Percentiles rank a stretch among this genome's conserved stretches.
phyloP scores from a whole-genome alignment of 169 alveolate genomes.

The Perkinsus marinus region DNA sequence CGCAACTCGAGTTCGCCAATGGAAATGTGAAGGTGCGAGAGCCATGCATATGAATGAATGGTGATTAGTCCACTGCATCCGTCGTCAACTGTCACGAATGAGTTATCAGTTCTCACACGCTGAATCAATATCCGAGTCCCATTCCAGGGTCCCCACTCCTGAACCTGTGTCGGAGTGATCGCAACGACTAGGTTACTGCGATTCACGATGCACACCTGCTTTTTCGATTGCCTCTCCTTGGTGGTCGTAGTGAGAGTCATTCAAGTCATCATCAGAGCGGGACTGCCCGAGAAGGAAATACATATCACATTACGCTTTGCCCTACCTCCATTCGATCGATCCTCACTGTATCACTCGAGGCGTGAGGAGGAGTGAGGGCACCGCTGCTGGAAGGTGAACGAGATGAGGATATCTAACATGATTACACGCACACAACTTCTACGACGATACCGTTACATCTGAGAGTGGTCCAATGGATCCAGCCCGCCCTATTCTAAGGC shows the following conservation, averaged over 20 bases:
- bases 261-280: not conserved
- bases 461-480: not conserved
- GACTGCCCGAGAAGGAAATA: not conserved
- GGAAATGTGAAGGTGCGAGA: too few relatives aligned
- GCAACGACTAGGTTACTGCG: too few relatives aligned
- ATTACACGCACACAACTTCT: not conserved
- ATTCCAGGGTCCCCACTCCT: not conserved
- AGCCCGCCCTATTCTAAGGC: not conserved
- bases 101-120: too few relatives aligned
- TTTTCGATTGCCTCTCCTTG: too few relatives aligned
- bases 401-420: not conserved
- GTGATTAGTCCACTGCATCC: too few relatives aligned
- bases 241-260: too few relatives aligned
- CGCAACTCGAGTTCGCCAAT: too few relatives aligned
- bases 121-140: not conserved
- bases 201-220: too few relatives aligned
- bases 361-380: not conserved
- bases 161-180: too few relatives aligned
- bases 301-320: not conserved
- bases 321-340: not conserved
- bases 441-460: not conserved
- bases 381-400: not conserved
- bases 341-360: not conserved
- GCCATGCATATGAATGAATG: too few relatives aligned
- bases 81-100: not conserved